Base-by-base conservation (phyloP, 2,329 filamentous ascomycete species). In the Cladosporium sp. region DNA sequence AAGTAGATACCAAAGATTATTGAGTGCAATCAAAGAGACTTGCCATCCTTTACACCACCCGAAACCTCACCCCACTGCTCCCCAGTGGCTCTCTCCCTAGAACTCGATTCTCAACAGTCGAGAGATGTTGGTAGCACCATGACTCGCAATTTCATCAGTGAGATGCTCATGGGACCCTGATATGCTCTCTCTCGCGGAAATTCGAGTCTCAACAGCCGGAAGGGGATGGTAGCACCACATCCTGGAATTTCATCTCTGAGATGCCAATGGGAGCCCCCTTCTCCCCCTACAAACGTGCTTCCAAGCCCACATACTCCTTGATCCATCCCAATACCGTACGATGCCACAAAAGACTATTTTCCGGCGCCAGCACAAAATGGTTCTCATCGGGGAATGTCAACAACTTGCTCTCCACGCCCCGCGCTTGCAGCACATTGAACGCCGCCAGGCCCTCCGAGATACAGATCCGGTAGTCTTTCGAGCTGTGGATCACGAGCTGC, bases 291-390 rank as follows among this genome's bases (percentile, higher is more conserved):
- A 66, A 65, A 46, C 75, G 71, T n/a, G 71, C 66, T 19, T 74
- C 70, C 53, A 83, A 61, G 1, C 79, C 81, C 2, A 75, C 76
- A 63, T 80, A 76, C 57, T 74, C 75, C 64, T 83, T 83, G 59
- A 86, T 82, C 83, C 87, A 96, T 52, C 82, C 82, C 31, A 96
- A 66, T 13, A 97, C 90, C 54, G 89, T 87, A 52, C 80, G 80
- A 64, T 97, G 90, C 93, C 93, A 97, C 16, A 95, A 78, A 14
- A 96, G 73, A 3, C 84, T 87, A 68, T 97, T 97, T 71, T 96
- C 92, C 0, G 86, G 88, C 67, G 95, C 95, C 50, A 95, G 66
- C 3, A 96, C 90, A 89, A 89, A 86, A 61, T 87, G 84, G 46
- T 84, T 82, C 69, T 89, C 86, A 64, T 88, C 89, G 0, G 89